These are phyloP conservation scores for Karstenula rhodostoma DNA, from an alignment of 2,329 filamentous ascomycete genomes.

Conservation along the genomic window DNA sequence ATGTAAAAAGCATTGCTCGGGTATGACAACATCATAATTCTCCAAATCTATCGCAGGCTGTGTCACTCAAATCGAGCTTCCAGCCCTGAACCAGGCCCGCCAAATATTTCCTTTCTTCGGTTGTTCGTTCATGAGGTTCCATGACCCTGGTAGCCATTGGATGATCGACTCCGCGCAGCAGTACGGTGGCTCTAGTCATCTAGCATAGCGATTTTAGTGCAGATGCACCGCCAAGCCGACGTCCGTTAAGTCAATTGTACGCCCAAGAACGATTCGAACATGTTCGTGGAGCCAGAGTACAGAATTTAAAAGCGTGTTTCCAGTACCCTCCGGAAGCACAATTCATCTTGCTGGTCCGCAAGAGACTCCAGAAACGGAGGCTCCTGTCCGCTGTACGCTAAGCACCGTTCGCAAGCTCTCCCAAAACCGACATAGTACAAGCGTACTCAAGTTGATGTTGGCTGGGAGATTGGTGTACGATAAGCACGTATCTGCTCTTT, in stretches of 20 bases:
- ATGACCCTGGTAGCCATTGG: neutral
- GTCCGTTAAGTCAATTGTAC: neutral
- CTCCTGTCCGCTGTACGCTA: neutral
- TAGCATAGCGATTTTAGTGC: neutral
- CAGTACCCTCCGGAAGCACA: neutral
- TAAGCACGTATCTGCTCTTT: conserved; percentile 20
- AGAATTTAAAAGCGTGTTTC: neutral
- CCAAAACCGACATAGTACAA: conserved; percentile 1
- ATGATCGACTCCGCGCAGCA: neutral
- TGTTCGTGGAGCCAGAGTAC: neutral
- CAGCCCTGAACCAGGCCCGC: neutral
- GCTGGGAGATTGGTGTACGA: conserved; percentile 6
- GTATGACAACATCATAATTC: neutral
- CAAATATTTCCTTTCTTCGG: neutral
- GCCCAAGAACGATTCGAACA: neutral
- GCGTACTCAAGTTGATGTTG: conserved; percentile 1
- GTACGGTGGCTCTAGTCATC: neutral
- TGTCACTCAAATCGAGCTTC: neutral
- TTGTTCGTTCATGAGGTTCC: neutral
- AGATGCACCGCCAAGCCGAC: neutral
- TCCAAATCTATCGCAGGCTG: neutral
- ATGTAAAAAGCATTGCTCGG: neutral
- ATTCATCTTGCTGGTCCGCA: neutral
- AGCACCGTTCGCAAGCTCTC: conserved; percentile 8
- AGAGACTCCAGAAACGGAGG: neutral